Evolutionary conservation across 78 protist species (phyloP), one percentile per base, ranked within the genome.

Genomic region (Speleostelium caveatum): DNA sequence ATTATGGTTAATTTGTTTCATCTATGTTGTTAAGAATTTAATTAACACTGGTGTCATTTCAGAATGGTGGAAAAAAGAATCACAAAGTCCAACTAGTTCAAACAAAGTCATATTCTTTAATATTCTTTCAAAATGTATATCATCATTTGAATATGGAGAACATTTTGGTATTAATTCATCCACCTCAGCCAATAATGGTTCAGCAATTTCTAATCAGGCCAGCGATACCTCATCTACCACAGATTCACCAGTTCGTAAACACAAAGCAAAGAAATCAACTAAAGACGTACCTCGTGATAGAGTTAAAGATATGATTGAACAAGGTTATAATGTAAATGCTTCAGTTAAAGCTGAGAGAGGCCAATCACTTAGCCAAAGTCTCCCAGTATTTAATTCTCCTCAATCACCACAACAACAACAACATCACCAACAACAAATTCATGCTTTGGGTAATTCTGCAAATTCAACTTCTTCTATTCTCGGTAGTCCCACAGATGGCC

Each of bases 1-100:
- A 26, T 24, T 66, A 16, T 73, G 86, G 87, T 78, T 78, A 22
- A 32, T 66, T 39, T 78, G 86, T 55, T 90, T 71, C 45, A 68
- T 90, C 36, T 90, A 79, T 21, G 77, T 90, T 2, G 86, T 90
- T 2, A 90, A 77, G 65, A 75, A 90, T 49, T 38, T 87, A n/a
- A 72, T 76, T 33, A 75, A 88, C 28, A 59, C 86, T 4, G 62
- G 33, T 38, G 38, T 75, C 0, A 35, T 88, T 21, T 26, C 75
- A 4, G 94, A 90, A 51, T 90, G 94, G 94, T 90, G 94, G 94
- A 79, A 83, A 41, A 63, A 73, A n/a, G 94, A 90, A 30, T 39
- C 77, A 0, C 49, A 59, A 28, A 69, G 38, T 28, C n/a, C n/a
- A n/a, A 45, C 53, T 14, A 6, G n/a, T 14, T 6, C n/a, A 14